Evolutionary conservation across 2,329 filamentous ascomycete species (phyloP).

Genomic region (Calonectria pseudoreteaudii): DNA sequence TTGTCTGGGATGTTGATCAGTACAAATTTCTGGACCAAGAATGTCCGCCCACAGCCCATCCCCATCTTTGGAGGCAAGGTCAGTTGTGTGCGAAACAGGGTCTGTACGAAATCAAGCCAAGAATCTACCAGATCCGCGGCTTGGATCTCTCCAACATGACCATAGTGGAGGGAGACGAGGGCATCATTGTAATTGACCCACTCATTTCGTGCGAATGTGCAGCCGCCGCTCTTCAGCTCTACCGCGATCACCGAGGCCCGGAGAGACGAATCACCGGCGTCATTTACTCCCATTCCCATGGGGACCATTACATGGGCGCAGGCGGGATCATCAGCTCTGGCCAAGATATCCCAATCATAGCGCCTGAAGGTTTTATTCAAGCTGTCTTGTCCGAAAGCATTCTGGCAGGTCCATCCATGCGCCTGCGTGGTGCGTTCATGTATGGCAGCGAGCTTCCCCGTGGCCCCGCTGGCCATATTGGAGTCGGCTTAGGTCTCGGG

Average conservation of each 20-base stretch:
- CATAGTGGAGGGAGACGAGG: constrained; percentile 2
- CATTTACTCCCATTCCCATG: constrained; percentile 19
- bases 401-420: constrained; percentile 53
- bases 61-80: constrained; percentile 10
- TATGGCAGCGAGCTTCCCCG: constrained; percentile 49
- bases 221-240: constrained; percentile 8
- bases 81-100: constrained; percentile 11
- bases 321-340: not conserved
- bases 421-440: constrained; percentile 52
- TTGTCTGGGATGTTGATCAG: constrained; percentile 12
- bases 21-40: constrained; percentile 1
- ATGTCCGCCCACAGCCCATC: constrained; percentile 3
- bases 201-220: constrained; percentile 15
- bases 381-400: constrained; percentile 53
- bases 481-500: constrained; percentile 48
- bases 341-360: constrained; percentile 40
- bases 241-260: not conserved
- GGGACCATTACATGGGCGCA: constrained; percentile 16
- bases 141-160: constrained; percentile 18
- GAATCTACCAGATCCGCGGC: constrained; percentile 9
- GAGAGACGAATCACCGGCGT: not conserved
- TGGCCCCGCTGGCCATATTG: constrained; percentile 49
- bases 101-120: constrained; percentile 2
- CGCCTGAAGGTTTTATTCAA: constrained; percentile 54
- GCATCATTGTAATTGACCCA: constrained; percentile 17